Conservation (phyloP, 1,284 basidiomycete genomes). For the Mycena sp. region DNA sequence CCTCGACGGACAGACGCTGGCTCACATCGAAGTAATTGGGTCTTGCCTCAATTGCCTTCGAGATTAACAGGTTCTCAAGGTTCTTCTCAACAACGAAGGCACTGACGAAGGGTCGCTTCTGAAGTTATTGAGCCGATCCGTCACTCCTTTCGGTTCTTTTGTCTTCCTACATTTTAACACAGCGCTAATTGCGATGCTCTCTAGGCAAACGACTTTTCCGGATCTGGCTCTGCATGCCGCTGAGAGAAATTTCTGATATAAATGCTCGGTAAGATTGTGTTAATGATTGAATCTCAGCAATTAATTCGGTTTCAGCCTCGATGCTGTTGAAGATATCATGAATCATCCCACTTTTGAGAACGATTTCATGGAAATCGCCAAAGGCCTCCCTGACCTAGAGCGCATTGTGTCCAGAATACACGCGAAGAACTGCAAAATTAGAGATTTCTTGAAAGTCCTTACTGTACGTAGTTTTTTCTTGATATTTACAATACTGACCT, state of each 20-base stretch:
- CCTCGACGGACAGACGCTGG: conserved; percentile 92
- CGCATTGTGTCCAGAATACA: conserved; percentile 94
- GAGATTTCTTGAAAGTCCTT: conserved; percentile 87
- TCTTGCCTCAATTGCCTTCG: conserved; percentile 1
- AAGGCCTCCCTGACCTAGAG: conserved; percentile 91
- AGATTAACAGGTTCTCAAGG: conserved; percentile 48
- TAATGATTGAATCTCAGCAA: conserved; percentile 8
- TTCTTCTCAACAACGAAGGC: conserved; percentile 92
- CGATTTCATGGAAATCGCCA: conserved; percentile 79
- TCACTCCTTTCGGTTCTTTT: conserved; percentile 86
- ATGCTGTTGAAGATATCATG: conserved; percentile 92
- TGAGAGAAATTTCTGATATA: conserved; percentile 84
- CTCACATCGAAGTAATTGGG: conserved; percentile 83
- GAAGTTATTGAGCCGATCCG: conserved; percentile 84
- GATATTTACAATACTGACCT: neutral
- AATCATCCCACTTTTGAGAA: conserved; percentile 78
- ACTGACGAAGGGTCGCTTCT: conserved; percentile 89
- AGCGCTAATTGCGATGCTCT: conserved; percentile 21
- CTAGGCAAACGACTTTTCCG: conserved; percentile 91
- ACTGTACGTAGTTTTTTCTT: conserved; percentile 57
- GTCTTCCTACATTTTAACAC: conserved; percentile 10
- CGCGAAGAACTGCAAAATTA: conserved; percentile 87
- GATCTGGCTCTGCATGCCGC: conserved; percentile 92
- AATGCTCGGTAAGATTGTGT: conserved; percentile 74
- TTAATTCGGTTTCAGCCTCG: conserved; percentile 63